Conservation (phyloP, 768 basidiomycete species). For the Lepiota subincarnata region DNA sequence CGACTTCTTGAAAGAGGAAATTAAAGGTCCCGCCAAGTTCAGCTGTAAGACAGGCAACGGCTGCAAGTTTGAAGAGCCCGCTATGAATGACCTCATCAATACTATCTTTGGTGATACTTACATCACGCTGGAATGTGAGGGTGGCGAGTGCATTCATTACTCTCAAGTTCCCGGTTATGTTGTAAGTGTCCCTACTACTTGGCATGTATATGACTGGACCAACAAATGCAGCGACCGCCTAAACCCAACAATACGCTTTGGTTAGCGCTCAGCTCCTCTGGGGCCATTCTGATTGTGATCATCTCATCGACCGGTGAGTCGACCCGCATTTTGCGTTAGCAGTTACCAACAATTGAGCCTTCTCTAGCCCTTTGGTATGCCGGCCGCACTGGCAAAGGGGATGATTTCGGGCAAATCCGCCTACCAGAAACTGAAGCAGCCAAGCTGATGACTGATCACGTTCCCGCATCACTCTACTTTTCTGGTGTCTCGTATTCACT, state of each 20-base stretch:
- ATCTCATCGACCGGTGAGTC: constrained; percentile 55
- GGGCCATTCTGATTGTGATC: constrained; percentile 73
- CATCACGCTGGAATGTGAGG: constrained; percentile 82
- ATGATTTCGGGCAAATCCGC: constrained; percentile 67
- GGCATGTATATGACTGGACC: not conserved
- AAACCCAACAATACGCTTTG: constrained; percentile 81
- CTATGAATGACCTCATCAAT: constrained; percentile 93
- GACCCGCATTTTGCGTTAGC: not conserved
- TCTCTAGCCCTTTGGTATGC: constrained; percentile 80
- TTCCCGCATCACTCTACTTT: constrained; percentile 93
- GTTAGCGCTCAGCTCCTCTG: constrained; percentile 81
- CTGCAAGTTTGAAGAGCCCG: constrained; percentile 92
- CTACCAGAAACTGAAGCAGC: constrained; percentile 79
- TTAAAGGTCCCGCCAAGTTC: constrained; percentile 88
- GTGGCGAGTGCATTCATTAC: constrained; percentile 92
- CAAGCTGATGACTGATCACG: constrained; percentile 89
- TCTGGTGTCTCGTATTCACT: constrained; percentile 78
- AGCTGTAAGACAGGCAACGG: constrained; percentile 67
- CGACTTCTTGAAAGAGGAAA: constrained; percentile 87
- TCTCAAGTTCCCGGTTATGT: constrained; percentile 93
- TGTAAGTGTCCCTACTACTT: constrained; percentile 33
- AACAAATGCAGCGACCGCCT: constrained; percentile 51
- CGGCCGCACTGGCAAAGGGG: constrained; percentile 64
- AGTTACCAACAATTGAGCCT: not conserved
- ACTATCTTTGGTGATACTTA: constrained; percentile 89